Conservation (phyloP, 1,139 yeast genomes). For the Hemisphaericaspora xylanilytica region DNA sequence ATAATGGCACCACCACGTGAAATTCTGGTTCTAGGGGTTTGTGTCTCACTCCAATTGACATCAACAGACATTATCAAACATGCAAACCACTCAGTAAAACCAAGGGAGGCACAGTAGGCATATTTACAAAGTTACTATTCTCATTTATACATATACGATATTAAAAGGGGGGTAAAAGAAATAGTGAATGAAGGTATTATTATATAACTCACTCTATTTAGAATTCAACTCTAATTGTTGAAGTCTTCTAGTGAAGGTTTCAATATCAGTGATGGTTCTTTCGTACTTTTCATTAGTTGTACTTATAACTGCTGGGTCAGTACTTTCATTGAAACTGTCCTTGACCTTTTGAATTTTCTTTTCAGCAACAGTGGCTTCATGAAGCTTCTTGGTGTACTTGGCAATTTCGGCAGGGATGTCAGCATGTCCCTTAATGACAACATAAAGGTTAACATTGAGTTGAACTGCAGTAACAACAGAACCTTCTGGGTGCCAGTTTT, state of each 20-base stretch:
- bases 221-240: constrained; percentile 3
- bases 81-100: no score
- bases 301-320: constrained; percentile 1
- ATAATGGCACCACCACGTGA: no score
- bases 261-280: neutral
- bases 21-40: no score
- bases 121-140: no score
- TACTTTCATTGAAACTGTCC: constrained; percentile 1
- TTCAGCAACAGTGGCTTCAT: constrained; percentile 2
- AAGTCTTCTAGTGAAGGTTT: constrained; percentile 4
- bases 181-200: no score
- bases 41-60: neutral
- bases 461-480: constrained; percentile 82
- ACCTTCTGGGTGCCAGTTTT: constrained; percentile 65
- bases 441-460: constrained; percentile 80
- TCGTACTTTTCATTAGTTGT: constrained; percentile 1
- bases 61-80: neutral
- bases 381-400: constrained; percentile 70
- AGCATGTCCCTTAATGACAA: constrained; percentile 90
- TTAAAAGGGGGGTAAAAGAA: no score
- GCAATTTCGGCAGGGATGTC: constrained; percentile 87
- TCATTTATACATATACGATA: no score
- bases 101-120: no score
- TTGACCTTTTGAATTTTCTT: constrained; percentile 3
- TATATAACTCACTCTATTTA: constrained; percentile 1